phyloP scores from a whole-genome alignment of 2,329 filamentous ascomycete genomes.

The Metarhizium anisopliae region DNA sequence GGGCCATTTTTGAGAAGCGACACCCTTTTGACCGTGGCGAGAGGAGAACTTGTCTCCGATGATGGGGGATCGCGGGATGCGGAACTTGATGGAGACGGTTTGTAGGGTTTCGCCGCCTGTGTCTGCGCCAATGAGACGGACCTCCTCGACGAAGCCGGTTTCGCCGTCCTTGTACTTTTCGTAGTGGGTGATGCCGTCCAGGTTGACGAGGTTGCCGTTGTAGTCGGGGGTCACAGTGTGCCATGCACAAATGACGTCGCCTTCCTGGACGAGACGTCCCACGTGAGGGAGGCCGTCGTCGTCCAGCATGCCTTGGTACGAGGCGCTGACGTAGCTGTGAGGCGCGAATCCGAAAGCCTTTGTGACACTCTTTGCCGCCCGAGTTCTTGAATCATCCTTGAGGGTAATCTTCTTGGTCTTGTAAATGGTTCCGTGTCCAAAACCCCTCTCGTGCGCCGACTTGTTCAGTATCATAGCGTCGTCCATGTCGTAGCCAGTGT shows the following conservation, averaged over 20 bases:
- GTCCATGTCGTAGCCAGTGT: slow-evolving; percentile 99
- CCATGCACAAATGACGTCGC: slow-evolving; percentile 80
- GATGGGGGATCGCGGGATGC: slow-evolving; percentile 79
- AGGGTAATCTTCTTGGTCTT: slow-evolving; percentile 91
- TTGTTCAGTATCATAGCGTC: slow-evolving; percentile 99
- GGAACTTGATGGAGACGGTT: slow-evolving; percentile 84
- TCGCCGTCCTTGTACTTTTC: slow-evolving; percentile 94
- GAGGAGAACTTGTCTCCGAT: slow-evolving; percentile 99
- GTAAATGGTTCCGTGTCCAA: slow-evolving; percentile 93
- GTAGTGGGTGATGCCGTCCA: slow-evolving; percentile 76
- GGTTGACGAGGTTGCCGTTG: slow-evolving; percentile 69
- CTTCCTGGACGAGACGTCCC: slow-evolving; percentile 68
- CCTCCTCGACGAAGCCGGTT: slow-evolving; percentile 81
- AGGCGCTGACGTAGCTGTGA: slow-evolving; percentile 59
- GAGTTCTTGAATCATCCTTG: slow-evolving; percentile 64
- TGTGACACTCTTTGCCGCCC: slow-evolving; percentile 58
- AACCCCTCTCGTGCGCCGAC: slow-evolving; percentile 88
- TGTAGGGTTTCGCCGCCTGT: slow-evolving; percentile 75
- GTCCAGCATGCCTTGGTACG: slow-evolving; percentile 66
- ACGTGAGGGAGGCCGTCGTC: slow-evolving; percentile 80
- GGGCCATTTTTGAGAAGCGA: slow-evolving; percentile 93
- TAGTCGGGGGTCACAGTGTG: slow-evolving; percentile 80
- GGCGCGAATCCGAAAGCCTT: slow-evolving; percentile 91
- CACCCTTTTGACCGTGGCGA: slow-evolving; percentile 96
- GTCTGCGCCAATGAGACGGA: slow-evolving; percentile 82